Evolutionary conservation across 768 basidiomycete species (phyloP).

Genomic region (Cystobasidium tubakii): DNA sequence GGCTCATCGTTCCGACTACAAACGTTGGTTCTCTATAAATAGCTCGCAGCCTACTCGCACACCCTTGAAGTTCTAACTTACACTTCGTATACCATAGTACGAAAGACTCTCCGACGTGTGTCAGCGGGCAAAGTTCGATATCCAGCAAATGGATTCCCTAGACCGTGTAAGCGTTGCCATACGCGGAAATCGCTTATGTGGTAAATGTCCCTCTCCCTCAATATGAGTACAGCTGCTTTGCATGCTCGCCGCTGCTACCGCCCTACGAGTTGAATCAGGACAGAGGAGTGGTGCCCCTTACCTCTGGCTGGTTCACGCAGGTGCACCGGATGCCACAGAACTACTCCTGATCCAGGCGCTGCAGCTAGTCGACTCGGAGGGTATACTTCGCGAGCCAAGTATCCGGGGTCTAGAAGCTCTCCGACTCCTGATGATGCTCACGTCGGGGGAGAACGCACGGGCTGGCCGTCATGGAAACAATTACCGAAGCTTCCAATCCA

Average conservation of each 20-base stretch:
- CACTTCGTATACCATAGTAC: not conserved
- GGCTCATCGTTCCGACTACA: not conserved
- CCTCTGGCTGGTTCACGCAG: not conserved
- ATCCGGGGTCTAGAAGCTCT: slow-evolving; percentile 4
- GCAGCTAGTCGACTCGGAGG: not conserved
- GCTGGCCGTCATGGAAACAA: not conserved
- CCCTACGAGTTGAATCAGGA: not conserved
- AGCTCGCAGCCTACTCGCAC: too few relatives aligned
- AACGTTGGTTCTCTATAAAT: not conserved
- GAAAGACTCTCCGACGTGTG: not conserved
- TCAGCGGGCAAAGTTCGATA: not conserved
- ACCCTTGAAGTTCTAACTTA: too few relatives aligned
- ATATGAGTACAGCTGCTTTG: not conserved
- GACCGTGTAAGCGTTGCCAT: not conserved
- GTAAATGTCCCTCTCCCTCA: not conserved
- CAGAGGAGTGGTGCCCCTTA: not conserved
- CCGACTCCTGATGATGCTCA: slow-evolving; percentile 9
- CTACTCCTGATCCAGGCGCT: not conserved
- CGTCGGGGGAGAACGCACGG: not conserved
- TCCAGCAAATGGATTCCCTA: not conserved
- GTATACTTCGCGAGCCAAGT: not conserved
- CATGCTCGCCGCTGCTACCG: not conserved
- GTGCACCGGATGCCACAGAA: not conserved
- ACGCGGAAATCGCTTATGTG: not conserved
- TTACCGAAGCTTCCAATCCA: slow-evolving; percentile 13